These are phyloP conservation scores for Pestalotiopsis sp. DNA, from an alignment of 2,329 filamentous ascomycete genomes.

Conservation along the genomic window DNA sequence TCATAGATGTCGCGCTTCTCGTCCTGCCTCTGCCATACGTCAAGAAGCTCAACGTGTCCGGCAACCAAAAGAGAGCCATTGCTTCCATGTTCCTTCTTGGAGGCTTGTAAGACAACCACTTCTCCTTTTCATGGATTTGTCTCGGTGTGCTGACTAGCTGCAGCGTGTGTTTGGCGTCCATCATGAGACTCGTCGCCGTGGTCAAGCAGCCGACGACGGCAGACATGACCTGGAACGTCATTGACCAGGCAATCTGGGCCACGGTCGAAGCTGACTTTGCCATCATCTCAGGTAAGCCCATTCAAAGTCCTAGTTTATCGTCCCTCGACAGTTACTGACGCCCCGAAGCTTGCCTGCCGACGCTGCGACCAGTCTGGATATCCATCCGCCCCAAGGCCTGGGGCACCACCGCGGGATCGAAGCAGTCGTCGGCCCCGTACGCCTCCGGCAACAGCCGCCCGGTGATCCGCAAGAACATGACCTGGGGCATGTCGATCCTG, in stretches of 20 bases:
- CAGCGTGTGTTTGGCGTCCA: background rate
- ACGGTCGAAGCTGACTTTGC: constrained; percentile 2
- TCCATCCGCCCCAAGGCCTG: background rate
- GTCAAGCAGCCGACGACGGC: background rate
- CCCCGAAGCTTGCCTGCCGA: background rate
- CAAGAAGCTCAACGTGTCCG: background rate
- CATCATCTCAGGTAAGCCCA: background rate
- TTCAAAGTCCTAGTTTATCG: background rate
- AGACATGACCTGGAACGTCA: constrained; percentile 8
- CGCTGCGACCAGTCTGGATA: background rate
- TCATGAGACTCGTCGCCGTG: constrained; percentile 1
- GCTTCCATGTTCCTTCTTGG: constrained; percentile 6
- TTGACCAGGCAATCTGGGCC: constrained; percentile 11
- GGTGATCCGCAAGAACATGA: no score
- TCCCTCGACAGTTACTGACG: background rate
- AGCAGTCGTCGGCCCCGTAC: no score
- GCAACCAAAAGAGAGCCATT: constrained; percentile 6
- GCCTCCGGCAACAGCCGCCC: no score
- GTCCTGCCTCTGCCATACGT: constrained; percentile 2
- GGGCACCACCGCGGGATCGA: no score
- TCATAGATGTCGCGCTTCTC: constrained; percentile 9
- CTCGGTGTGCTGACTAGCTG: background rate
- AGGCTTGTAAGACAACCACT: constrained; percentile 5
- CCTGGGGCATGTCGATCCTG: no score
- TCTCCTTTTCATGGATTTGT: background rate